Percentiles rank a stretch among this genome's conserved stretches.
Conservation (phyloP, 192 early-diverging fungal species). For the Mortierella antarctica region DNA sequence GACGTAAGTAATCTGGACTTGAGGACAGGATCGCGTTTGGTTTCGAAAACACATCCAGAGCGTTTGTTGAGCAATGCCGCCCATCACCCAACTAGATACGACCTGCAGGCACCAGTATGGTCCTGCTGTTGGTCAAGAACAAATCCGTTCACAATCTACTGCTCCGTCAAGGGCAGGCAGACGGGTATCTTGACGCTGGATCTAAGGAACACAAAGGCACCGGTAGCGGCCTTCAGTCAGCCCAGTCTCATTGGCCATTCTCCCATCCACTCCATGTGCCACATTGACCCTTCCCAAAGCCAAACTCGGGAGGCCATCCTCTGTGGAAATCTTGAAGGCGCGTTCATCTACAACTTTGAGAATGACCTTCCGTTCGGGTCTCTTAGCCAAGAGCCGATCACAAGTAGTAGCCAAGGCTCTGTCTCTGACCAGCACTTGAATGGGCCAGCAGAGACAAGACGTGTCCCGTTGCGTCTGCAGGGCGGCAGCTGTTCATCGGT, state of each 20-base stretch:
- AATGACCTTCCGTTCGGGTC: background rate
- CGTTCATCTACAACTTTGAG: constrained; percentile 39
- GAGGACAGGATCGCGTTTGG: too few species aligned
- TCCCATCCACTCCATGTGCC: constrained; percentile 39
- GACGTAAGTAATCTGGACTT: constrained; percentile 1
- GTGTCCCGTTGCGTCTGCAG: constrained; percentile 6
- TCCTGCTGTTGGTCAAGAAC: constrained; percentile 52
- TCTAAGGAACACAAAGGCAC: constrained; percentile 17
- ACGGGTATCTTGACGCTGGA: constrained; percentile 29
- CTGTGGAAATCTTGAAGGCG: constrained; percentile 28
- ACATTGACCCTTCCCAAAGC: constrained; percentile 11
- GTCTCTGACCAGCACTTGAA: background rate
- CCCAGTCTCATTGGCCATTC: constrained; percentile 21
- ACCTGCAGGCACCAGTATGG: constrained; percentile 32
- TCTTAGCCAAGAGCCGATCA: constrained; percentile 2
- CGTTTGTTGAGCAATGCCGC: too few species aligned
- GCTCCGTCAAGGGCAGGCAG: constrained; percentile 20
- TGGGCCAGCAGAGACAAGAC: background rate
- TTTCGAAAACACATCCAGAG: background rate
- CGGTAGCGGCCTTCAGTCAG: constrained; percentile 12
- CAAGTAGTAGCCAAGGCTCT: constrained; percentile 7
- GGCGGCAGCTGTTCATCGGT: constrained; percentile 23
- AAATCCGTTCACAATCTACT: constrained; percentile 24
- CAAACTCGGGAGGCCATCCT: constrained; percentile 24
- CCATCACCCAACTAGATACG: constrained; percentile 17